Percentiles rank a stretch among this genome's conserved stretches.
Evolutionary conservation across 257 asterid species (phyloP).

Genomic region (Fraxinus americana): DNA sequence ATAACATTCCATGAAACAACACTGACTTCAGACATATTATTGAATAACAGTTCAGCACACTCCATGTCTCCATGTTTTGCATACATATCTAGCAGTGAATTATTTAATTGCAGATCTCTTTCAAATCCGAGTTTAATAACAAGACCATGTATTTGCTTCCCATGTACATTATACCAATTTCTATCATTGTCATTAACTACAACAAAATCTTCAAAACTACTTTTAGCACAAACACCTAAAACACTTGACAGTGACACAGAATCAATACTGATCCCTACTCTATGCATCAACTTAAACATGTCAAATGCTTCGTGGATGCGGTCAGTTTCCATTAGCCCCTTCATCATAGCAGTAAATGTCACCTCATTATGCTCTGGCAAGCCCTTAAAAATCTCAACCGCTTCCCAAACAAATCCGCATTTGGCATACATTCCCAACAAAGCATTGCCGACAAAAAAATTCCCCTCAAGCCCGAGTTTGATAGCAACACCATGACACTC

Average conservation of each 20-base stretch:
- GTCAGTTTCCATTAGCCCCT: slow-evolving; percentile 56
- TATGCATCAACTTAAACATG: slow-evolving; percentile 64
- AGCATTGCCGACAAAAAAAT: slow-evolving; percentile 66
- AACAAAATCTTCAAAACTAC: slow-evolving; percentile 32
- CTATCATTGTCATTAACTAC: slow-evolving; percentile 27
- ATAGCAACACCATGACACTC: slow-evolving; percentile 66
- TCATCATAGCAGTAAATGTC: slow-evolving; percentile 73
- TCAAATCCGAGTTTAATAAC: slow-evolving; percentile 54
- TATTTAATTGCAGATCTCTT: slow-evolving; percentile 52
- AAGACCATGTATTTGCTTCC: slow-evolving; percentile 66
- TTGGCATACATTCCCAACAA: slow-evolving; percentile 73
- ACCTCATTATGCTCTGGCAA: slow-evolving; percentile 71
- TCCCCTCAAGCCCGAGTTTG: slow-evolving; percentile 58
- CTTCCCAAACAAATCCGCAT: slow-evolving; percentile 49
- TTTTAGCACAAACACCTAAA: slow-evolving; percentile 57
- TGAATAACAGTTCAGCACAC: slow-evolving; percentile 57
- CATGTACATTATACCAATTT: slow-evolving; percentile 28
- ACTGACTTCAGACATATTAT: slow-evolving; percentile 47
- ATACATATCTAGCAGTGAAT: slow-evolving; percentile 73
- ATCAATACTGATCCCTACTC: slow-evolving; percentile 44
- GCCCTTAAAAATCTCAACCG: slow-evolving; percentile 47
- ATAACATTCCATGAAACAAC: slow-evolving; percentile 80
- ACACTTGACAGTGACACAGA: slow-evolving; percentile 60
- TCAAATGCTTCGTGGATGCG: slow-evolving; percentile 60
- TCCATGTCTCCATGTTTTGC: slow-evolving; percentile 61